Evolutionary conservation across 306 rosid genomes (phyloP).

Genomic region (Gleditsia sinensis): DNA sequence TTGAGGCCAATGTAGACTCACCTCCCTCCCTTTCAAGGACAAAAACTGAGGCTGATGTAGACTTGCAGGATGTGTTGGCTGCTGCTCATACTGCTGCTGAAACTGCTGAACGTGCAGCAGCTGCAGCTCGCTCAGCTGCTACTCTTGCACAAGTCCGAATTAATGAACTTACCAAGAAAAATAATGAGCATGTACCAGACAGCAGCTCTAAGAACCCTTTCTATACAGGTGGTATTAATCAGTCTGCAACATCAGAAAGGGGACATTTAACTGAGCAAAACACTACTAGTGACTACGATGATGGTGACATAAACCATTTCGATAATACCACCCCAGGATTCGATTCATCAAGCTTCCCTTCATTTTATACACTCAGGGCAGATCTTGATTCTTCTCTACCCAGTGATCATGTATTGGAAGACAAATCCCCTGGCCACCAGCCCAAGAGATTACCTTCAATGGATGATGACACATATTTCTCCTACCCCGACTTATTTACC

Average conservation of each 20-base stretch:
- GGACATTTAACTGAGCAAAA: conserved; percentile 34
- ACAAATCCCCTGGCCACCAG: conserved; percentile 49
- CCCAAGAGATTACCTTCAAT: conserved; percentile 78
- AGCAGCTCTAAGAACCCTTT: conserved; percentile 65
- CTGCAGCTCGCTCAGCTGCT: conserved; percentile 94
- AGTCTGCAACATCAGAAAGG: conserved; percentile 38
- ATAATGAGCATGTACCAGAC: conserved; percentile 43
- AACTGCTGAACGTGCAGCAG: conserved; percentile 91
- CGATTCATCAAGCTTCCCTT: conserved; percentile 46
- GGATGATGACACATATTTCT: conserved; percentile 80
- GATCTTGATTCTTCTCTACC: conserved; percentile 52
- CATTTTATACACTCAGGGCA: conserved; percentile 47
- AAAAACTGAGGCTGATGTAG: conserved; percentile 53
- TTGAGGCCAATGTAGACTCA: too few relatives aligned
- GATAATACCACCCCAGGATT: conserved; percentile 39
- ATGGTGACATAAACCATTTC: conserved; percentile 9
- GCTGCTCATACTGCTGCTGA: conserved; percentile 98
- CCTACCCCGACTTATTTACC: conserved; percentile 84
- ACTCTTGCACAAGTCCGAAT: conserved; percentile 87
- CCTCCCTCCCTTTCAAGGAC: conserved; percentile 48
- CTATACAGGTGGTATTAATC: conserved; percentile 39
- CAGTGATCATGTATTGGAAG: conserved; percentile 36
- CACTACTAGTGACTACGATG: conserved; percentile 34
- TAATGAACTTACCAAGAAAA: conserved; percentile 72
- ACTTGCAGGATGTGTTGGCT: conserved; percentile 85